These are phyloP conservation scores for Crucihimalaya himalaica DNA, from an alignment of 345 rosid genomes.

Conservation along the genomic window DNA sequence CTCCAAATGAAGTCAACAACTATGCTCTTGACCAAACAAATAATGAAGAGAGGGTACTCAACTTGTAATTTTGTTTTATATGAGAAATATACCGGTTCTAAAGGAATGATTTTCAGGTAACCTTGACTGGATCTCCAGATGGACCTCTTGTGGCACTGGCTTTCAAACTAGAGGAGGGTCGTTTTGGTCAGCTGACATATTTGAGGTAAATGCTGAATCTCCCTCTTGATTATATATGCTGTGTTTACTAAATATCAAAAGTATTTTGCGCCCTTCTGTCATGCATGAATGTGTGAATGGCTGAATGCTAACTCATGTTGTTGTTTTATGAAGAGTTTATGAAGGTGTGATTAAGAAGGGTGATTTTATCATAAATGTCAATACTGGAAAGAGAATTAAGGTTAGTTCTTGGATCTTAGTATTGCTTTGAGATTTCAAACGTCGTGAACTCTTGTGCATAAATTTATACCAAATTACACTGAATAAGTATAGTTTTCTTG, in stretches of 20 bases:
- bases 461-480: background rate
- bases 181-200: conserved; percentile 93
- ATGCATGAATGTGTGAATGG: conserved; percentile 15
- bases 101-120: conserved; percentile 52
- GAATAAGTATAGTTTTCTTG: background rate
- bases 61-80: conserved; percentile 2
- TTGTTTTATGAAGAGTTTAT: conserved; percentile 61
- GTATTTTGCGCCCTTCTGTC: conserved; percentile 1
- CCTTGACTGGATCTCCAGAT: conserved; percentile 80
- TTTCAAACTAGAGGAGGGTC: conserved; percentile 97
- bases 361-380: conserved; percentile 79
- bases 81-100: conserved; percentile 2
- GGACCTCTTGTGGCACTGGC: conserved; percentile 98
- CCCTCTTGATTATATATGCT: background rate
- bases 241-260: background rate
- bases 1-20: conserved; percentile 86
- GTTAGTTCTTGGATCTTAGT: conserved; percentile 45
- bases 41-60: conserved; percentile 79
- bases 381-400: conserved; percentile 95
- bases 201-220: conserved; percentile 53
- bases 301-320: conserved; percentile 36
- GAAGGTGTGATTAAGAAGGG: conserved; percentile 97
- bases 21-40: conserved; percentile 93
- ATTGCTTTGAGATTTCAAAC: background rate
- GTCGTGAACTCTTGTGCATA: background rate